Base-by-base conservation (phyloP, 768 basidiomycete genomes). In the Inosperma sp. region DNA sequence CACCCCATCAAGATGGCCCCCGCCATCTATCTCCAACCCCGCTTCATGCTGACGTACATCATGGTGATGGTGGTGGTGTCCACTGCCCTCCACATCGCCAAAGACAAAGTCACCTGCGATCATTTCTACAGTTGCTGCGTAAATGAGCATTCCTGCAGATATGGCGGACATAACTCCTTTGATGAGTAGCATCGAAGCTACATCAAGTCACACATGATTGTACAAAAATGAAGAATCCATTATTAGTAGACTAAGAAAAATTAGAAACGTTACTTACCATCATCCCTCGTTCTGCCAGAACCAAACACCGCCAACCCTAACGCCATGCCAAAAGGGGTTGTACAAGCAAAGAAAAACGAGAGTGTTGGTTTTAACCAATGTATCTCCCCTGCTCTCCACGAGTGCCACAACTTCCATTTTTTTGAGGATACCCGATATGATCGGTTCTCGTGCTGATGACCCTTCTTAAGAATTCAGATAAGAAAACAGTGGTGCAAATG, bases 81-180 rank as follows among this genome's bases (percentile, higher is more conserved):
- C 60, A 30, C 63, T 49, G 23, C 54, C 65, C 16, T 64, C 61
- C 35, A 75, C 73, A 53, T 80, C 80, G 31, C 88, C 85, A 67
- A 86, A 84, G 35, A 91, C 85, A 56, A 91, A 90, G 65, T 92
- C 88, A 3, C 80, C 88, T 0, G 86, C 88, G 45, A 92, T 78
- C 85, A 92, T 91, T 73, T 91, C 89, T 6, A 91, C 87, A 8
- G 83, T 86, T 9, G 84, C 80, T 0, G 84, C 88, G 59, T 90
- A 91, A 37, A 84, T 88, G 42, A 92, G 76, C 84, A 91, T 82
- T 3, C 88, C 88, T 1, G 88, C 86, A 0, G 85, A 88, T 26
- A 89, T 72, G n/a, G 86, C 86, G 6, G 82, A 84, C 83, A 90
- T 83, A 36, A 90, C 60, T 17, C 88, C 88, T 62, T 86, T 83